Evolutionary conservation across 192 early-diverging fungal species (phyloP).

Genomic region (Coemansia sp.): DNA sequence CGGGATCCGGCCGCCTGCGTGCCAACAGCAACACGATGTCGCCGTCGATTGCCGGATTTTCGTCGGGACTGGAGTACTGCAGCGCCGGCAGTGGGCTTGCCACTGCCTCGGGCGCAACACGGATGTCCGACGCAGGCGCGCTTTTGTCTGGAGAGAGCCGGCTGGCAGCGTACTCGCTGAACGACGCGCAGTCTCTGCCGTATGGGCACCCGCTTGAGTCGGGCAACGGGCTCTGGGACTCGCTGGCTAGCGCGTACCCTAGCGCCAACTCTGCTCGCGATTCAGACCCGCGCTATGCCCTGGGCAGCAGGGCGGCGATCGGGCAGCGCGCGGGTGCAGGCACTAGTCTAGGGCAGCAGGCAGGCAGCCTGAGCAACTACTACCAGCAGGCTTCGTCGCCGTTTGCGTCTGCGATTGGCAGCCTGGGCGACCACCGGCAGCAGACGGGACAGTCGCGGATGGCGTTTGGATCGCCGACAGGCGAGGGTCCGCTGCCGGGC

Average conservation of each 20-base stretch:
- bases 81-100: conserved; percentile 1
- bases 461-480: conserved; percentile 2
- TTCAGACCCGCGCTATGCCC: conserved; percentile 7
- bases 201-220: conserved; percentile 4
- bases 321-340: conserved; percentile 3
- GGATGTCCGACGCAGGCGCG: conserved; percentile 9
- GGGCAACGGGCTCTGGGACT: conserved; percentile 25
- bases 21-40: conserved; percentile 38
- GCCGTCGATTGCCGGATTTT: conserved; percentile 19
- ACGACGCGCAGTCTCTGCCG: conserved; percentile 18
- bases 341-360: conserved; percentile 12
- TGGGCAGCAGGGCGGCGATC: conserved; percentile 6
- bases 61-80: conserved; percentile 20
- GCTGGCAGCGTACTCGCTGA: conserved; percentile 28
- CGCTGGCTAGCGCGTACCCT: conserved; percentile 1
- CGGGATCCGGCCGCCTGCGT: conserved; percentile 15
- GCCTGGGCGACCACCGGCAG: conserved; percentile 14
- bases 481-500: conserved; percentile 14
- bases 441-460: conserved; percentile 4
- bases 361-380: conserved; percentile 12
- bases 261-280: conserved; percentile 7
- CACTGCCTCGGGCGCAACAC: not conserved
- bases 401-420: conserved; percentile 25
- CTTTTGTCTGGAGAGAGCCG: conserved; percentile 22
- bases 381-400: conserved; percentile 11